A percentile compares a stretch with the other conserved stretches of the same genome.
phyloP scores from a whole-genome alignment of 257 asterid genomes.

The Solanum lignicaule region DNA sequence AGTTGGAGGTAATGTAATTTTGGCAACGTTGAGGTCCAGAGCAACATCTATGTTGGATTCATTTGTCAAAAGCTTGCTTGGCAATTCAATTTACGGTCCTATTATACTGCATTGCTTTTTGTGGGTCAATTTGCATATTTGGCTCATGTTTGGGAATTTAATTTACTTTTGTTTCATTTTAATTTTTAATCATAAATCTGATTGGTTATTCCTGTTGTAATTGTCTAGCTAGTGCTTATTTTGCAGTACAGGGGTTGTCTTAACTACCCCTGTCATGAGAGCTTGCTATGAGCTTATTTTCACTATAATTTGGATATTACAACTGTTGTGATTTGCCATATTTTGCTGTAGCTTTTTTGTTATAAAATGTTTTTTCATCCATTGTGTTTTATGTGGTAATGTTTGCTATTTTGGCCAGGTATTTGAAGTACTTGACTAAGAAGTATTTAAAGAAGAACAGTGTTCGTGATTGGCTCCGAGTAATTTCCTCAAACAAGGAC shows the following conservation, averaged over 20 bases:
- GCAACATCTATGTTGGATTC: background rate
- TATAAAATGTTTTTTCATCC: background rate
- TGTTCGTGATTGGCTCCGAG: conserved; percentile 45
- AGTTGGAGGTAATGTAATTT: background rate
- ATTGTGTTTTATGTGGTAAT: background rate
- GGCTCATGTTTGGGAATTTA: background rate
- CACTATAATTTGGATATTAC: background rate
- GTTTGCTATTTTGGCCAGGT: conserved; percentile 4
- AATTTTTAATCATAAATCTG: background rate
- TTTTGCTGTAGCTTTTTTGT: background rate
- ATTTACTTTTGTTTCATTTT: background rate
- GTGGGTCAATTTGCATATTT: background rate
- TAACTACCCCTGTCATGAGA: background rate
- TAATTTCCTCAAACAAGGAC: conserved; percentile 41
- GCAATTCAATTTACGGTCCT: background rate
- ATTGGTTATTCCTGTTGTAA: background rate
- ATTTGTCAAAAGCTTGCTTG: background rate
- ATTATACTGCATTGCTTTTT: background rate
- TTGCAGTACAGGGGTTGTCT: background rate
- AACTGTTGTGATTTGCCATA: background rate
- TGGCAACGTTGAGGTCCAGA: background rate
- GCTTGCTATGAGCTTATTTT: background rate
- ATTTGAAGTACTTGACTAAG: conserved; percentile 40
- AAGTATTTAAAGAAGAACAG: conserved; percentile 40
- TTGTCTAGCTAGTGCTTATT: background rate